A percentile compares a stretch with the other conserved stretches of the same genome.
Evolutionary conservation across 192 early-diverging fungal genomes (phyloP).

Genomic region (Mortierella hygrophila): DNA sequence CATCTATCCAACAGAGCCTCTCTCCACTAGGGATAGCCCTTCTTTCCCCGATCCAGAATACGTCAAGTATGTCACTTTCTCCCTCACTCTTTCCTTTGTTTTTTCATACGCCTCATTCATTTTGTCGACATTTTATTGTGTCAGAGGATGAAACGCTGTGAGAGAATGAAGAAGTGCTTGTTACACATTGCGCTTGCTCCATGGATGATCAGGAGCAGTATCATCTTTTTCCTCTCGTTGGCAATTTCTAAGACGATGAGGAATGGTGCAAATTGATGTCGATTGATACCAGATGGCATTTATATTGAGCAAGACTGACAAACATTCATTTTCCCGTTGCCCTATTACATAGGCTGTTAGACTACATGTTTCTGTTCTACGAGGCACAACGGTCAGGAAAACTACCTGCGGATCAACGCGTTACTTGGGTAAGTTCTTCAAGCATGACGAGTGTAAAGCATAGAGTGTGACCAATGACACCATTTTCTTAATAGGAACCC

Average conservation of each 20-base stretch:
- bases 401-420: constrained; percentile 62
- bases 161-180: too few species aligned
- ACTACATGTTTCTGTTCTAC: constrained; percentile 65
- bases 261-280: too few species aligned
- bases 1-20: constrained; percentile 1
- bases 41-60: constrained; percentile 51
- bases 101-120: too few species aligned
- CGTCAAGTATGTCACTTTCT: constrained; percentile 39
- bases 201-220: background rate
- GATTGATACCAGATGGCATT: too few species aligned
- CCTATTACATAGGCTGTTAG: constrained; percentile 38
- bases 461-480: background rate
- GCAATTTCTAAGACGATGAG: too few species aligned
- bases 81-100: background rate
- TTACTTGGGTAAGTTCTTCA: constrained; percentile 56
- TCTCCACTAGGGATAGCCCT: constrained; percentile 13
- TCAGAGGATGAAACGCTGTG: background rate
- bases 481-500: background rate
- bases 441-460: background rate
- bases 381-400: constrained; percentile 69
- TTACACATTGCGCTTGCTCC: background rate
- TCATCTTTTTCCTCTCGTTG: too few species aligned
- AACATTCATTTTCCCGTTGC: too few species aligned
- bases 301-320: too few species aligned
- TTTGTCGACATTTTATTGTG: too few species aligned